These are phyloP conservation scores for Lasiodiplodia theobromae DNA, from an alignment of 2,329 filamentous ascomycete species.

Conservation along the genomic window DNA sequence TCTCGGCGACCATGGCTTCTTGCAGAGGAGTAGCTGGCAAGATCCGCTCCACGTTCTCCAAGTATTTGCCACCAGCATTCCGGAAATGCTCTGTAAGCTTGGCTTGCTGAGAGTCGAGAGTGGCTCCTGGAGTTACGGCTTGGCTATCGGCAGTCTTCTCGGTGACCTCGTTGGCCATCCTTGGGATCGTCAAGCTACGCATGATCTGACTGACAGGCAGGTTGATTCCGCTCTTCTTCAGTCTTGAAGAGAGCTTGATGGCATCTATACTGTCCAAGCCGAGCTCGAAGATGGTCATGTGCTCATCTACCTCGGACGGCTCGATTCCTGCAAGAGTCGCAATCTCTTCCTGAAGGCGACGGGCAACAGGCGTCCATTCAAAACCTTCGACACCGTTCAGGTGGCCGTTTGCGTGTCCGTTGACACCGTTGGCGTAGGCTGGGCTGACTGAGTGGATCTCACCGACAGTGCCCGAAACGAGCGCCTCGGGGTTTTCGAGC, in stretches of 20 bases:
- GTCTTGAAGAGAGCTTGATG: conserved; percentile 79
- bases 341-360: conserved; percentile 66
- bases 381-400: conserved; percentile 51
- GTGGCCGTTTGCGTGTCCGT: conserved; percentile 17
- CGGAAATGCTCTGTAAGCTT: conserved; percentile 51
- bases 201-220: conserved; percentile 81
- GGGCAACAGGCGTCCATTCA: conserved; percentile 65
- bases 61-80: conserved; percentile 37
- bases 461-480: conserved; percentile 34
- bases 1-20: conserved; percentile 84
- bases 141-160: conserved; percentile 19
- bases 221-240: conserved; percentile 66
- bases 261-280: conserved; percentile 92
- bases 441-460: conserved; percentile 11
- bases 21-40: conserved; percentile 83
- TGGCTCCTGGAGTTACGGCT: conserved; percentile 30
- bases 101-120: conserved; percentile 36
- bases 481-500: conserved; percentile 41
- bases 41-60: conserved; percentile 62
- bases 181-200: conserved; percentile 70
- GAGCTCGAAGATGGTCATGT: conserved; percentile 76
- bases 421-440: background rate
- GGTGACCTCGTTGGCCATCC: conserved; percentile 56
- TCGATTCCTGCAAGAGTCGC: conserved; percentile 66
- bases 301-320: conserved; percentile 59